Percentiles rank a stretch among this genome's conserved stretches.
These are phyloP conservation scores for Eucalyptus regnans DNA, from an alignment of 345 rosid genomes.

Conservation along the genomic window DNA sequence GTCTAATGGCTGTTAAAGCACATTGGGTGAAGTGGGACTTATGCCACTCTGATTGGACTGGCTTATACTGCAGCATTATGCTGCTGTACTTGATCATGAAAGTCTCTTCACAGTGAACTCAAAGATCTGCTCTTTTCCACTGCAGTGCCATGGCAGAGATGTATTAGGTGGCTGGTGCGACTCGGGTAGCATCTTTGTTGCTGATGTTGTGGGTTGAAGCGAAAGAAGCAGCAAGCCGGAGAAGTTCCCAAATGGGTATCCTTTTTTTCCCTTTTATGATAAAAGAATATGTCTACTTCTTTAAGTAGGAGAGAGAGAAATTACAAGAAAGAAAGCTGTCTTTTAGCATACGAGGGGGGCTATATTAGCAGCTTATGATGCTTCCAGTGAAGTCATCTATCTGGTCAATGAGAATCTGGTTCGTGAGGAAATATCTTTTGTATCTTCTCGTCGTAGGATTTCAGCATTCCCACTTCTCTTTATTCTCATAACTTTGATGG, in stretches of 20 bases:
- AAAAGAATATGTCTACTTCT: background rate
- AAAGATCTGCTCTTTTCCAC: background rate
- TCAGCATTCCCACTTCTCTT: background rate
- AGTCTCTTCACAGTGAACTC: background rate
- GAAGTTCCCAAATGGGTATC: background rate
- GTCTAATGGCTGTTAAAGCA: background rate
- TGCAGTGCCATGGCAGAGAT: slow-evolving; percentile 48
- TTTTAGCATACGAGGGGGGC: background rate
- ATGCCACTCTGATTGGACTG: background rate
- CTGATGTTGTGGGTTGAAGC: slow-evolving; percentile 22
- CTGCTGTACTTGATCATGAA: background rate
- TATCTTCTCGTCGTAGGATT: background rate
- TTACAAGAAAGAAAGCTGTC: background rate
- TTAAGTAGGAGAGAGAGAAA: background rate
- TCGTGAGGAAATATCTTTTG: background rate
- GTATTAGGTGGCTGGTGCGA: slow-evolving; percentile 62
- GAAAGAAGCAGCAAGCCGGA: background rate
- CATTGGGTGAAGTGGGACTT: background rate
- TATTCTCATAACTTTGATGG: background rate
- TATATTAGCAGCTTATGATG: background rate
- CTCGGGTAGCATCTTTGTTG: slow-evolving; percentile 54
- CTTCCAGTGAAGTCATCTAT: background rate
- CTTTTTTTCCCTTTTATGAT: background rate
- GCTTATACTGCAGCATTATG: background rate
- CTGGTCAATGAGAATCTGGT: background rate